Evolutionary conservation across 1,139 yeast species (phyloP).

Genomic region (Yamadazyma pseudoaaseri): DNA sequence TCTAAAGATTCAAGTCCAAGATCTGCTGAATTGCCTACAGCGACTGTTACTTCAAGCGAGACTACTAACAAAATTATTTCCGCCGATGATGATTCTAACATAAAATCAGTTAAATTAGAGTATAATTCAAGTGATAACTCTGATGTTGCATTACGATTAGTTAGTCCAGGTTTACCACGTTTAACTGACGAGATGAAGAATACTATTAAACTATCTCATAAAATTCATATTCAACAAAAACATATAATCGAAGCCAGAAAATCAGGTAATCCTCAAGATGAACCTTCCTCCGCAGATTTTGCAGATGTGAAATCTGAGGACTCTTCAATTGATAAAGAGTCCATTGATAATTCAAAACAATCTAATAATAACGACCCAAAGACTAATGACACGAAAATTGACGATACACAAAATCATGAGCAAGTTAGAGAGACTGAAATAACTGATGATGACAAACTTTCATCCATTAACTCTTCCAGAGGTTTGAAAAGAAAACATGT

Average conservation of each 20-base stretch:
- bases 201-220: conserved; percentile 44
- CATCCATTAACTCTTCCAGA: conserved; percentile 15
- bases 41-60: neutral
- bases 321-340: neutral
- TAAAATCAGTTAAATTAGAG: conserved; percentile 2
- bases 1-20: neutral
- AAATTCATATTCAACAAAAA: conserved; percentile 49
- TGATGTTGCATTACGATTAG: conserved; percentile 38
- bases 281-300: neutral
- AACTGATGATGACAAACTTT: neutral
- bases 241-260: conserved; percentile 44
- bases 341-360: neutral
- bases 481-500: conserved; percentile 44
- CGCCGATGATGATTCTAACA: neutral
- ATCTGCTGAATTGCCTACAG: neutral
- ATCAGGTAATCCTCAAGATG: conserved; percentile 7
- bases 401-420: neutral
- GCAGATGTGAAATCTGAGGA: neutral
- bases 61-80: neutral
- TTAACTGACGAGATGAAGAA: conserved; percentile 46
- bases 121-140: conserved; percentile 4
- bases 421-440: neutral
- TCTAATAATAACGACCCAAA: neutral
- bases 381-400: neutral
- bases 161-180: conserved; percentile 50